phyloP scores from a whole-genome alignment of 139 green algal genomes.

The Nannochloris sp. region DNA sequence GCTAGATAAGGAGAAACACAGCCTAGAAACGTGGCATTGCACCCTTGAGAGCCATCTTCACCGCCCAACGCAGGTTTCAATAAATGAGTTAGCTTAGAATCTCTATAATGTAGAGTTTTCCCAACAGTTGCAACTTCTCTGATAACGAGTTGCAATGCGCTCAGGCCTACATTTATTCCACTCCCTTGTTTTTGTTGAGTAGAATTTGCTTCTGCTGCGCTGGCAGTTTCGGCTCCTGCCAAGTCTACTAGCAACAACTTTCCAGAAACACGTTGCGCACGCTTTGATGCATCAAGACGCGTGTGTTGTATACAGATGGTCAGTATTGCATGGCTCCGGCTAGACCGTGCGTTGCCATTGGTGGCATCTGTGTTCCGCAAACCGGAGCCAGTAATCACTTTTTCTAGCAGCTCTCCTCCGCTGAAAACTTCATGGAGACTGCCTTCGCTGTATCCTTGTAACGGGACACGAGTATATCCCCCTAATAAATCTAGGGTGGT shows the following conservation, averaged over 20 bases:
- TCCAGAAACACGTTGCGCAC: neutral
- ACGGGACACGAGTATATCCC: neutral
- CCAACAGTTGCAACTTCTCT: constrained; percentile 9
- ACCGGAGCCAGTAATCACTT: constrained; percentile 1
- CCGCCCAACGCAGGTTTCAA: constrained; percentile 17
- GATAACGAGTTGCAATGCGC: constrained; percentile 10
- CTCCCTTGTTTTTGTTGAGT: constrained; percentile 14
- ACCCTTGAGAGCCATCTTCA: constrained; percentile 5
- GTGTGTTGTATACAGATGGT: constrained; percentile 8
- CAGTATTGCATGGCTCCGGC: constrained; percentile 21
- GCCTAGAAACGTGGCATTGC: constrained; percentile 24
- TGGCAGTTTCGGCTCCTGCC: constrained; percentile 8
- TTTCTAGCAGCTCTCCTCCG: neutral
- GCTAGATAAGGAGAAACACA: constrained; percentile 8
- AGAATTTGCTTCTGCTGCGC: neutral
- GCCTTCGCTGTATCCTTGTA: neutral
- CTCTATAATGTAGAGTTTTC: constrained; percentile 6
- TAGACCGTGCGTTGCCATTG: constrained; percentile 9
- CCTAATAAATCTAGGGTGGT: neutral
- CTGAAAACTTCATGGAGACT: neutral
- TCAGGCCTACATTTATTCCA: constrained; percentile 24
- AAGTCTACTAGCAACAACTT: constrained; percentile 24
- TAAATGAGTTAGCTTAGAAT: constrained; percentile 8
- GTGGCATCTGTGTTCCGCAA: constrained; percentile 21
- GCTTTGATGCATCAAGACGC: neutral